These are phyloP conservation scores for Taiwanofungus camphoratus DNA, from an alignment of 1,284 basidiomycete species.

Conservation along the genomic window DNA sequence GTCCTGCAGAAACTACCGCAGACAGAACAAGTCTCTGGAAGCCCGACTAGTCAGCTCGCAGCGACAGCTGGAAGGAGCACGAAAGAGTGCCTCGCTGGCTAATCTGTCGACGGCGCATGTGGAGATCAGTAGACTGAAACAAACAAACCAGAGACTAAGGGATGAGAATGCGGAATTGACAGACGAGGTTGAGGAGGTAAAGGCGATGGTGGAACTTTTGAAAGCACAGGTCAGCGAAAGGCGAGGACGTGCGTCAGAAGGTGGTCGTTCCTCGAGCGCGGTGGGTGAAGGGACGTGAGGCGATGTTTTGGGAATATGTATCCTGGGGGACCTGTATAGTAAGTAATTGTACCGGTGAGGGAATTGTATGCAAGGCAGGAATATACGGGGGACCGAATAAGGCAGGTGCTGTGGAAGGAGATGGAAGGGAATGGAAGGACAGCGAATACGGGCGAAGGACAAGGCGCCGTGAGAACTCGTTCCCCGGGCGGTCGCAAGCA, in stretches of 20 bases:
- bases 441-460: constrained; percentile 12
- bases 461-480: constrained; percentile 5
- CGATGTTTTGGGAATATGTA: too few species aligned
- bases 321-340: too few species aligned
- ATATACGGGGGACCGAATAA: too few species aligned
- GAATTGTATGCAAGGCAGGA: too few species aligned
- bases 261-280: too few species aligned
- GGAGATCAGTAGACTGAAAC: constrained; percentile 37
- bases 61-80: constrained; percentile 31
- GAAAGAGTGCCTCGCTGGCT: constrained; percentile 31
- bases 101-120: constrained; percentile 40
- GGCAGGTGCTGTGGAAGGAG: constrained; percentile 17
- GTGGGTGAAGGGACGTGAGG: too few species aligned
- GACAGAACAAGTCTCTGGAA: constrained; percentile 55
- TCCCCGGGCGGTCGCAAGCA: constrained; percentile 16
- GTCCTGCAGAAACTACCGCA: constrained; percentile 41
- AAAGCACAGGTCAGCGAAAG: constrained; percentile 42
- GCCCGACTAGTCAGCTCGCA: constrained; percentile 37
- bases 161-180: constrained; percentile 54
- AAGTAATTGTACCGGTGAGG: too few species aligned
- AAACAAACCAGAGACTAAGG: constrained; percentile 43
- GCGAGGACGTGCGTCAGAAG: constrained; percentile 24
- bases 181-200: constrained; percentile 67
- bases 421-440: constrained; percentile 25
- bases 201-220: constrained; percentile 62